Base-by-base conservation (phyloP, 176 grass and related monocot genomes). In the Themeda triandra region DNA sequence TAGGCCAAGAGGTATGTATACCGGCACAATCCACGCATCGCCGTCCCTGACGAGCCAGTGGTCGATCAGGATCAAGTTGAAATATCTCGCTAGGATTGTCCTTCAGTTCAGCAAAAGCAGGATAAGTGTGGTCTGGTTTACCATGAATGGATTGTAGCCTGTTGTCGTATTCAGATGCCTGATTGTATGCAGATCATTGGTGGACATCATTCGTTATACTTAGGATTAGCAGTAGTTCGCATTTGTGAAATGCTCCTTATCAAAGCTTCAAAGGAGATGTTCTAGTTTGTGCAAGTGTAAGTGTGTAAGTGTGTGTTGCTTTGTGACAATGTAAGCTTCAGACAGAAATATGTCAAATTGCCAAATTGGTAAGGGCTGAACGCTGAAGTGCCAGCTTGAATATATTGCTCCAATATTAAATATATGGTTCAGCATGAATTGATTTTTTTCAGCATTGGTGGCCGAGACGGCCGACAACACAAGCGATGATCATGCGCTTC, bases 1-100 rank as follows among this genome's bases (percentile, higher is more conserved):
- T 93, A 88, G 86, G 83, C 94, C 6, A 93, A 67, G 81, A 89
- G 70, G 71, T 96, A 96, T 63, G 71, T 35, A 2, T 89, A 89
- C 30, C 81, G 81, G 71, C 87, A 84, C 10, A 65, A 84, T 73
- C 76, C 81, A 6, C 48, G 23, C 15, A 21, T 81, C 2, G 53
- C 8, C 13, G 53, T 11, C 18, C 5, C 66, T 5, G 32, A 75
- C 6, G 30, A 72, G 30, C 21, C 31, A 45, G 13, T 63, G 1
- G 49, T 27, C 18, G 39, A 77, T 4, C 51, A 63, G 23, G 73
- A 76, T 31, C 46, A 12, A 7, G 23, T 77, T 71, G 63, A 86
- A 83, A 36, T 66, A 25, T 35, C n/a, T 23, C 12, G 24, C 37
- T 48, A 9, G 5, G 37, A 83, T 62, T 15, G 4, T 35, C 11